Evolutionary conservation across 805 yeast genomes (phyloP).

Genomic region (Ogataea pini): DNA sequence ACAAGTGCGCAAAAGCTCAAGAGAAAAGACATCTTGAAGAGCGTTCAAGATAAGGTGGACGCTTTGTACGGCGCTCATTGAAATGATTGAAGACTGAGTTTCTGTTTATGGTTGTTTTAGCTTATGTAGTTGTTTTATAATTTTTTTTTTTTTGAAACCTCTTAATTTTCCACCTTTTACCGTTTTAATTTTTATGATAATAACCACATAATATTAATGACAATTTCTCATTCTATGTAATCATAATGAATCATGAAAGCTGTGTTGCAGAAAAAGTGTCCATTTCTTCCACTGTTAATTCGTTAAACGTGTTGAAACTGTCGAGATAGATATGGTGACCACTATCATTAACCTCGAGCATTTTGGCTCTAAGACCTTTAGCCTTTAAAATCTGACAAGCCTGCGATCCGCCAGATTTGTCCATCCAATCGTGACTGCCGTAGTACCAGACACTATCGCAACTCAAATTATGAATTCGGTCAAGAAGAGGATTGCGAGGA

Average conservation of each 20-base stretch:
- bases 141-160: background rate
- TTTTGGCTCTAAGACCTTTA: constrained; percentile 23
- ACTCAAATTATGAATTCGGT: constrained; percentile 50
- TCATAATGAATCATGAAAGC: background rate
- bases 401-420: constrained; percentile 46
- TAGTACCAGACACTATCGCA: constrained; percentile 81
- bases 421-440: constrained; percentile 76
- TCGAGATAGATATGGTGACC: constrained; percentile 85
- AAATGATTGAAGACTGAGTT: background rate
- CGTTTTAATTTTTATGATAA: background rate
- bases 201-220: constrained; percentile 3
- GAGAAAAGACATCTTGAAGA: constrained; percentile 80
- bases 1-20: constrained; percentile 96
- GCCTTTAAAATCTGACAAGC: constrained; percentile 40
- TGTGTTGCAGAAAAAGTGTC: constrained; percentile 15
- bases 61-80: constrained; percentile 48
- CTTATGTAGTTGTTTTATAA: background rate
- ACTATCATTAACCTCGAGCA: constrained; percentile 46
- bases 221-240: background rate
- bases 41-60: constrained; percentile 68
- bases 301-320: constrained; percentile 56
- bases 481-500: constrained; percentile 72
- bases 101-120: background rate
- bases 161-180: background rate
- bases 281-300: constrained; percentile 54